Evolutionary conservation across 2,329 filamentous ascomycete genomes (phyloP), one percentile per base, ranked within the genome.

Genomic region (Claviceps sp.): DNA sequence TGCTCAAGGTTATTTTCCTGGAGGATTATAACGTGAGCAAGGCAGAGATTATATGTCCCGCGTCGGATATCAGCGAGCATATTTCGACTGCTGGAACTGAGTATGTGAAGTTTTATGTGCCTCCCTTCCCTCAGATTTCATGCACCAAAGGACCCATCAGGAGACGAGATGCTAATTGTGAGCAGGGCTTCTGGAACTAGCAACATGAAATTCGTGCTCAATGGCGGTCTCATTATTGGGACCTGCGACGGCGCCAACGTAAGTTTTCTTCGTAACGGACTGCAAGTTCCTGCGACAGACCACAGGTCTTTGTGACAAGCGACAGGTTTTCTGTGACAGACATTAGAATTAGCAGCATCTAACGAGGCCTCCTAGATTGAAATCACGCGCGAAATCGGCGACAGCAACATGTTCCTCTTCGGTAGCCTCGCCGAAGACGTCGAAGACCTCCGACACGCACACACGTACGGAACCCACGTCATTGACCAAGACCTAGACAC

Each of bases 1-100:
- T 95, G 34, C 78, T 98, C 64, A 98, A 98, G 77, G 93, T 98
- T 50, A 83, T 98, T 63, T 98, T 96, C 75, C 71, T 98, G 51
- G 89, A 94, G 65, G 93, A 98, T 70, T 98, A 98, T 79, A 98
- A 98, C 59, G 93, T 98, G 64, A 95, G 89, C 80, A 98, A 98
- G 75, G 93, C 93, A 3, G 93, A 98, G 72, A 90, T 97, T 63
- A 96, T 98, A 62, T 81, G 81, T 57, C 93, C 93, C 13, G 93
- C 93, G 13, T 95, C 89, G 20, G 93, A 98, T 62, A 84, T 98
- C 62, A 95, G 89, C 70, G 93, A 98, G 73, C 93, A 98, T 67
- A 98, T 98, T 63, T 97, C 93, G 2, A 98, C 93, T 24, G 93
- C 93, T 40, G 93, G 93, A 48, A 98, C 93, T 1, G 93, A 98